Percentiles rank a stretch among this genome's conserved stretches.
These are phyloP conservation scores for Vicia villosa DNA, from an alignment of 306 rosid genomes.

Conservation along the genomic window DNA sequence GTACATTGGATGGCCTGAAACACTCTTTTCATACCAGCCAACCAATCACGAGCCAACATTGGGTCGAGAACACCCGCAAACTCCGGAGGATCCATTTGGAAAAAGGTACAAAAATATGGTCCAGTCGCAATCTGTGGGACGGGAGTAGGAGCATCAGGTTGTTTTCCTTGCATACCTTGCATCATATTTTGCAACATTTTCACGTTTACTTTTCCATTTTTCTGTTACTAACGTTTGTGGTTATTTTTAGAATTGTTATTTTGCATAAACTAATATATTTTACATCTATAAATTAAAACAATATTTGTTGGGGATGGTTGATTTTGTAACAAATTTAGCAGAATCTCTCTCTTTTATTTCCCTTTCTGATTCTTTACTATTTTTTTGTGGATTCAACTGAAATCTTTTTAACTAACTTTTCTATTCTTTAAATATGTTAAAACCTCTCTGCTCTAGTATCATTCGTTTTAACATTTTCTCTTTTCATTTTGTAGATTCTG, in stretches of 20 bases:
- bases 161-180: no score
- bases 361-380: no score
- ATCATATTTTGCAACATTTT: background rate
- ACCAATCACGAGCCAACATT: no score
- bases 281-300: slow-evolving; percentile 21
- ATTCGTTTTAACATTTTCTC: slow-evolving; percentile 22
- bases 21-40: no score
- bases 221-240: slow-evolving; percentile 21
- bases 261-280: background rate
- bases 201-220: slow-evolving; percentile 7
- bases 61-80: no score
- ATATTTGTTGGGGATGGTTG: slow-evolving; percentile 19
- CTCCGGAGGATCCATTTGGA: no score
- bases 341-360: slow-evolving; percentile 15
- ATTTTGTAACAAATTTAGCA: slow-evolving; percentile 11
- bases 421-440: slow-evolving; percentile 20
- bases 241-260: slow-evolving; percentile 23
- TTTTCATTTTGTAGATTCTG: slow-evolving; percentile 33
- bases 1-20: no score
- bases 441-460: slow-evolving; percentile 8
- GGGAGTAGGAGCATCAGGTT: no score
- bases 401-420: slow-evolving; percentile 8
- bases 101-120: no score
- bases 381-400: background rate
- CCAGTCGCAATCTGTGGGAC: no score